These are phyloP conservation scores for Silene uniflora DNA, from an alignment of 148 eudicot genomes.

Conservation along the genomic window DNA sequence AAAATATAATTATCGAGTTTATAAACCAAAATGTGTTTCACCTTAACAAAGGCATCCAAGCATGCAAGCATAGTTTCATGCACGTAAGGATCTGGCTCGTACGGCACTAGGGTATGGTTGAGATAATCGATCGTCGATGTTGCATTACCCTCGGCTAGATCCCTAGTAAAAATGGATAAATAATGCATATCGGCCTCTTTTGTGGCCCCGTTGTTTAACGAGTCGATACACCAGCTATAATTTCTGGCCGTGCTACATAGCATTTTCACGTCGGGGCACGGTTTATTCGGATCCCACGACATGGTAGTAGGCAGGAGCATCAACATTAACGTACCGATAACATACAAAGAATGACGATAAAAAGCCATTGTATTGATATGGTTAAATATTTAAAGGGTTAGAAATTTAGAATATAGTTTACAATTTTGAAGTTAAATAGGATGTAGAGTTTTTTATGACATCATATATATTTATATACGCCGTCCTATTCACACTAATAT, in stretches of 20 bases:
- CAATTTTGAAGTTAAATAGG: too few species aligned
- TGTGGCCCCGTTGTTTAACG: neutral
- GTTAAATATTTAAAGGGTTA: too few species aligned
- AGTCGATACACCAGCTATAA: neutral
- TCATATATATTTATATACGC: too few species aligned
- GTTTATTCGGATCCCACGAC: neutral
- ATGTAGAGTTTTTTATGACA: too few species aligned
- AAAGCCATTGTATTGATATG: too few species aligned
- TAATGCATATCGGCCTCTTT: neutral
- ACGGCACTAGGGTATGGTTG: neutral
- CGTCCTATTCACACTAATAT: too few species aligned
- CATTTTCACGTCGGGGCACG: neutral
- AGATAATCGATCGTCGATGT: constrained; percentile 2
- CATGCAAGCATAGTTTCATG: neutral
- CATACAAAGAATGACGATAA: too few species aligned
- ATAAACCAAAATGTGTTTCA: neutral
- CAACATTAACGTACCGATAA: neutral
- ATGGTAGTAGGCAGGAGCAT: neutral
- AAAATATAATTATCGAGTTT: neutral
- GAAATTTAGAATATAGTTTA: too few species aligned
- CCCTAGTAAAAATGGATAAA: neutral
- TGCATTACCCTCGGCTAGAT: neutral
- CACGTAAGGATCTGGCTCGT: neutral
- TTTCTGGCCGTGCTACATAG: neutral
- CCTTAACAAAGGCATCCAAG: neutral